phyloP scores from a whole-genome alignment of 371 early-diverging fungal genomes.

The Funneliformis caledonium region DNA sequence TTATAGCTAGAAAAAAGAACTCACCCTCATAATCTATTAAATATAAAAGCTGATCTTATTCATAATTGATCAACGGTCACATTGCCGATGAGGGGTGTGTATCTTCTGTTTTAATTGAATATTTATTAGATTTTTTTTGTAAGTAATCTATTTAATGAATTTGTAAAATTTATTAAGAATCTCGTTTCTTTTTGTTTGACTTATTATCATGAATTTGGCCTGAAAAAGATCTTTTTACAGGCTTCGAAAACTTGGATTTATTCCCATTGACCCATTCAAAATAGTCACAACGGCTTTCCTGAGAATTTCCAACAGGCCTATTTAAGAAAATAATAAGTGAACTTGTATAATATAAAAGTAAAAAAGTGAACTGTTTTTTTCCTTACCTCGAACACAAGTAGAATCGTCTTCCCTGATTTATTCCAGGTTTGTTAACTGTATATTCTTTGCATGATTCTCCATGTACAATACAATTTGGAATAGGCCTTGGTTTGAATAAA shows the following conservation, averaged over 20 bases:
- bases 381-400: conserved; percentile 70
- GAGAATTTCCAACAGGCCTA: conserved; percentile 43
- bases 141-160: too few relatives aligned
- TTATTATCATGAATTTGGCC: too few relatives aligned
- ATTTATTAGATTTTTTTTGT: too few relatives aligned
- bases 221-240: too few relatives aligned
- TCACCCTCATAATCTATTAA: too few relatives aligned
- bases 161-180: too few relatives aligned
- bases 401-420: conserved; percentile 74
- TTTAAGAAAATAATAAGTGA: neutral
- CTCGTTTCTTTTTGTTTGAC: too few relatives aligned
- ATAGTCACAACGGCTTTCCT: conserved; percentile 61
- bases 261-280: conserved; percentile 56
- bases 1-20: too few relatives aligned
- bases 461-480: conserved; percentile 69
- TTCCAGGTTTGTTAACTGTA: conserved; percentile 71
- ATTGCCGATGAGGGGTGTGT: too few relatives aligned
- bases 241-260: neutral
- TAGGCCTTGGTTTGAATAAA: conserved; percentile 54
- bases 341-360: conserved; percentile 39
- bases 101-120: too few relatives aligned
- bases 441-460: conserved; percentile 66
- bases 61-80: too few relatives aligned
- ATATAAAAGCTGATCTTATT: too few relatives aligned
- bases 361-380: neutral